Evolutionary conservation across 192 early-diverging fungal genomes (phyloP).

Genomic region (Diversispora eburnea): DNA sequence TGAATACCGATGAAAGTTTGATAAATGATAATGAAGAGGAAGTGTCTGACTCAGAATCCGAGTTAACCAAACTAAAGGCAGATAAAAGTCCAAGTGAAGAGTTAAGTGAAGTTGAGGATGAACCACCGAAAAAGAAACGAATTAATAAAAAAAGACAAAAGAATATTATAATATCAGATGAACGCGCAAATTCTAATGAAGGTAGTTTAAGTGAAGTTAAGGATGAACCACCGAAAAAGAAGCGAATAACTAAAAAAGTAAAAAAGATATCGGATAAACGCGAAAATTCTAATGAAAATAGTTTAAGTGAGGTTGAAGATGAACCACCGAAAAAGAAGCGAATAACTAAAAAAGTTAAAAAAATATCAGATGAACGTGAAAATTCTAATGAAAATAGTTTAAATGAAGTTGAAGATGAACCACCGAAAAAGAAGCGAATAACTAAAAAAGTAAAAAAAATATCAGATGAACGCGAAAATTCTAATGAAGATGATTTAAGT

Average conservation of each 20-base stretch:
- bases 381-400: background rate
- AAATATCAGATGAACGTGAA: background rate
- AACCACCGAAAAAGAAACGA: background rate
- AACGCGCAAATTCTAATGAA: background rate
- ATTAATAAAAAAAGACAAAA: background rate
- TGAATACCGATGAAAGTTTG: too few species aligned
- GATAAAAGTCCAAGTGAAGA: background rate
- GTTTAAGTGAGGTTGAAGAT: background rate
- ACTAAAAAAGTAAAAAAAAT: too few species aligned
- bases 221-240: slow-evolving; percentile 1
- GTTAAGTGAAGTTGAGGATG: background rate
- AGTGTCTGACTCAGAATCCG: too few species aligned
- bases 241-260: background rate
- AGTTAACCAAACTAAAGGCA: background rate
- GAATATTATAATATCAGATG: background rate
- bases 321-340: background rate
- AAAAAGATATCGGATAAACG: background rate
- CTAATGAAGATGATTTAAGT: too few species aligned
- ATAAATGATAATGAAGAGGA: too few species aligned
- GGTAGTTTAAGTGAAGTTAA: background rate
- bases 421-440: too few species aligned
- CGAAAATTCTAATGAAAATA: background rate
- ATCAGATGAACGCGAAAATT: too few species aligned
- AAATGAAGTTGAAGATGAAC: too few species aligned
- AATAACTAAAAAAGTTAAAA: background rate